Percentiles rank a stretch among this genome's conserved stretches.
These are phyloP conservation scores for Alternaria panax DNA, from an alignment of 2,329 filamentous ascomycete species.

Conservation along the genomic window DNA sequence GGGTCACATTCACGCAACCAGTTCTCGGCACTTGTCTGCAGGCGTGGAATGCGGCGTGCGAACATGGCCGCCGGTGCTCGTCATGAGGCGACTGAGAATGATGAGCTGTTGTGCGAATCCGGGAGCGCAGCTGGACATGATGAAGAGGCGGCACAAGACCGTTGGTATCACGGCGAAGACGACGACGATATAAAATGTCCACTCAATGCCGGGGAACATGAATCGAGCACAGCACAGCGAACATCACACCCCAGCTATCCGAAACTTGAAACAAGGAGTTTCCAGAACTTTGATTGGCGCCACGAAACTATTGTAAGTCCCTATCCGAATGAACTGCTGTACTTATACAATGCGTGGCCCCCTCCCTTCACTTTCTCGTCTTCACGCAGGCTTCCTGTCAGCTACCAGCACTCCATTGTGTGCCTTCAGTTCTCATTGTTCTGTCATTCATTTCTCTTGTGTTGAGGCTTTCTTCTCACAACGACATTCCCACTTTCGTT, in stretches of 20 bases:
- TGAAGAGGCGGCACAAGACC: conserved; percentile 30
- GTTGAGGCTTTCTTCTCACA: conserved; percentile 18
- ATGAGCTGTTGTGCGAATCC: conserved; percentile 31
- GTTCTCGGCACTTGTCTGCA: conserved; percentile 25
- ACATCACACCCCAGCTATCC: conserved; percentile 35
- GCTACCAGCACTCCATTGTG: conserved; percentile 39
- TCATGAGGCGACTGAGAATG: conserved; percentile 39
- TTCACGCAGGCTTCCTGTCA: conserved; percentile 45
- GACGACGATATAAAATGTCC: conserved; percentile 40
- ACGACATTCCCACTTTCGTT: conserved; percentile 28
- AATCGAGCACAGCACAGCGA: conserved; percentile 37
- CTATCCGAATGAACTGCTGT: conserved; percentile 27
- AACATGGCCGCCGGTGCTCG: conserved; percentile 32
- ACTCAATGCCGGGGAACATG: conserved; percentile 32
- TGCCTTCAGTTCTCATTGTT: conserved; percentile 39
- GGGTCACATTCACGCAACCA: conserved; percentile 39
- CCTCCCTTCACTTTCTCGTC: conserved; percentile 26
- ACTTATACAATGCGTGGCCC: conserved; percentile 41
- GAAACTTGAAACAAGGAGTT: conserved; percentile 48
- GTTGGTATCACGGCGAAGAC: conserved; percentile 29
- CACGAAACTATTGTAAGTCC: conserved; percentile 40
- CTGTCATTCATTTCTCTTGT: conserved; percentile 43
- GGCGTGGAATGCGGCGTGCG: conserved; percentile 32
- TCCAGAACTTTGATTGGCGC: conserved; percentile 42
- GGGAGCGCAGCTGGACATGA: conserved; percentile 24